These are phyloP conservation scores for Aspergillus bertholletiae DNA, from an alignment of 495 filamentous ascomycete species.

Conservation along the genomic window DNA sequence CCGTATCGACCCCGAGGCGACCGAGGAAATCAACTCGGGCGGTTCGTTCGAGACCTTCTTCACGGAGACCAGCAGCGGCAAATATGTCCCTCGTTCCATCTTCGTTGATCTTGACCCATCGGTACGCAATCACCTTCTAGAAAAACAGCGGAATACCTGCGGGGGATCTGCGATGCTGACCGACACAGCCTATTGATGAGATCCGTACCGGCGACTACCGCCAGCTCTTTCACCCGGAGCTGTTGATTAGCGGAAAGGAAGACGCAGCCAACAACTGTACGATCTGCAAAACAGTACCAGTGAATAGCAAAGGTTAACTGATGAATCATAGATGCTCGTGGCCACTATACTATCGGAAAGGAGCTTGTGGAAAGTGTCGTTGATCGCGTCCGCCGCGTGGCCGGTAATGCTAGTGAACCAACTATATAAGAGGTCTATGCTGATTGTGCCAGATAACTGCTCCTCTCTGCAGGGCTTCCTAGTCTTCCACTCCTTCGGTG, in stretches of 20 bases:
- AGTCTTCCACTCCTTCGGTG: constrained; percentile 92
- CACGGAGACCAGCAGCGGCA: constrained; percentile 78
- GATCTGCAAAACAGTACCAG: background rate
- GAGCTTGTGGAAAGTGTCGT: constrained; percentile 81
- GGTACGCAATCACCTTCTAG: constrained; percentile 33
- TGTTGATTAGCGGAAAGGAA: constrained; percentile 86
- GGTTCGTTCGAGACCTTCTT: constrained; percentile 90
- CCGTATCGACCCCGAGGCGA: constrained; percentile 56
- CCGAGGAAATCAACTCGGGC: constrained; percentile 55
- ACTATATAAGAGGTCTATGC: background rate
- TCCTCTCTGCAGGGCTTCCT: constrained; percentile 85
- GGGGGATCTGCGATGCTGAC: constrained; percentile 13
- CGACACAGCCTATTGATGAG: constrained; percentile 72
- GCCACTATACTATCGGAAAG: constrained; percentile 92
- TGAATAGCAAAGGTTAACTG: constrained; percentile 12
- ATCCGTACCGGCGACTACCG: constrained; percentile 81
- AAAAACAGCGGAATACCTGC: background rate
- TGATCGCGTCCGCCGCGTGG: constrained; percentile 80
- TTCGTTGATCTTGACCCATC: constrained; percentile 88
- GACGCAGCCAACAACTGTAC: constrained; percentile 89
- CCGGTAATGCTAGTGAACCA: constrained; percentile 45
- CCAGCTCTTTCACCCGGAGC: constrained; percentile 85
- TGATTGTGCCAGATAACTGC: constrained; percentile 70
- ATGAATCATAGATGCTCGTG: constrained; percentile 67
- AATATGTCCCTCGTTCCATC: constrained; percentile 88